Percentiles rank a stretch among this genome's conserved stretches.
These are phyloP conservation scores for Boletus reticuloceps DNA, from an alignment of 768 basidiomycete species.

Conservation along the genomic window DNA sequence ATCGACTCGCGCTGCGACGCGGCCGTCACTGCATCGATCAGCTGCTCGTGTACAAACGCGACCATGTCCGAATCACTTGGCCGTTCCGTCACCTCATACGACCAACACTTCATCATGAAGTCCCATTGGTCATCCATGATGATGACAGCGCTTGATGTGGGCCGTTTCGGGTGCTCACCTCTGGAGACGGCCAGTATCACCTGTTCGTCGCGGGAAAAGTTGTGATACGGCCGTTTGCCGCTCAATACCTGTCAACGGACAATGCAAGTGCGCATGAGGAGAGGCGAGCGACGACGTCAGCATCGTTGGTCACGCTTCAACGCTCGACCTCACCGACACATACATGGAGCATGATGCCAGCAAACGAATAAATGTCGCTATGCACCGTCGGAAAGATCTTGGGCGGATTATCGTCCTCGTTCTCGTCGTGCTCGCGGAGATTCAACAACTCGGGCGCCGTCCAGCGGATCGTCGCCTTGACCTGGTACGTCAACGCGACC, in stretches of 20 bases:
- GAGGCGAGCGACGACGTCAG: background rate
- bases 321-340: background rate
- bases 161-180: slow-evolving; percentile 13
- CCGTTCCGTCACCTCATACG: slow-evolving; percentile 27
- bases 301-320: background rate
- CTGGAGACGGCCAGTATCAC: slow-evolving; percentile 19
- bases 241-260: slow-evolving; percentile 16
- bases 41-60: slow-evolving; percentile 16
- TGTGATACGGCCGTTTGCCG: slow-evolving; percentile 22
- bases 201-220: slow-evolving; percentile 15
- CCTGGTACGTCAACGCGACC: slow-evolving; percentile 30
- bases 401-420: background rate
- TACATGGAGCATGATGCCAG: slow-evolving; percentile 24
- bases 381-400: slow-evolving; percentile 15
- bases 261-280: no score
- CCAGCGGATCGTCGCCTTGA: slow-evolving; percentile 46
- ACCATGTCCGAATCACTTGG: slow-evolving; percentile 31
- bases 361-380: slow-evolving; percentile 40
- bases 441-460: slow-evolving; percentile 43
- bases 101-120: slow-evolving; percentile 26
- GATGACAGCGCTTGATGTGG: background rate
- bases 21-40: slow-evolving; percentile 3
- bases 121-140: slow-evolving; percentile 22
- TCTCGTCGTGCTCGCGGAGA: background rate
- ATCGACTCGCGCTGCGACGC: background rate